Base-by-base conservation (phyloP, 176 grass and related monocot species). In the Chloris gayana region DNA sequence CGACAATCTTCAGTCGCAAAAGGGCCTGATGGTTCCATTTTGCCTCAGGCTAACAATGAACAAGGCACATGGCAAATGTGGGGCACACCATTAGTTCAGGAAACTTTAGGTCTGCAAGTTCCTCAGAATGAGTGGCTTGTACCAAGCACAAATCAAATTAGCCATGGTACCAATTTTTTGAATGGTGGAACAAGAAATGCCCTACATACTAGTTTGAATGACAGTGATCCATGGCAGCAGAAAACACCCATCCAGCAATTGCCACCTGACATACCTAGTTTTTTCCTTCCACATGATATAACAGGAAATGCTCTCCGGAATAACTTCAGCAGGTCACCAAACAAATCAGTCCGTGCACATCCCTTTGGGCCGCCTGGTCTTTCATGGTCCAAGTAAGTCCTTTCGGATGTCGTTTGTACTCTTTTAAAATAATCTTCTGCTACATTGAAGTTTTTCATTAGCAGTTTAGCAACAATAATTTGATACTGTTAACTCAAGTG, bases 61-160 rank as follows among this genome's bases (percentile, higher is more conserved):
- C 87, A 92, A 22, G 93, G 90, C 41, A 85, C 89, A 64, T 98
- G 95, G 95, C 90, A 92, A 84, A 84, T 95, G 86, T 98, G 95
- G 95, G 73, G 87, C 65, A 87, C 92, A 4, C 92, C 95, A 69
- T 85, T 92, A n/a, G 88, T 91, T 65, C 90, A 98, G 9, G 89
- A 95, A 58, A 87, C 62, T 45, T 81, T 98, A 46, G 84, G 84
- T 68, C 88, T 94, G 45, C 87, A 80, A 67, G 92, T 88, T 81
- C 77, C 92, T 77, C 62, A 83, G 63, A 72, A 60, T 42, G 60
- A 84, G 69, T 93, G 95, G 90, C 82, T 91, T 88, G 76, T 69
- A 49, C 62, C 89, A 58, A 63, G 56, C 39, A 82, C 57, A 34
- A 84, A 89, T 79, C 88, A 85, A 54, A 82, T 75, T 59, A 80